Conservation (phyloP, 192 early-diverging fungal species). For the Coemansia sp. region DNA sequence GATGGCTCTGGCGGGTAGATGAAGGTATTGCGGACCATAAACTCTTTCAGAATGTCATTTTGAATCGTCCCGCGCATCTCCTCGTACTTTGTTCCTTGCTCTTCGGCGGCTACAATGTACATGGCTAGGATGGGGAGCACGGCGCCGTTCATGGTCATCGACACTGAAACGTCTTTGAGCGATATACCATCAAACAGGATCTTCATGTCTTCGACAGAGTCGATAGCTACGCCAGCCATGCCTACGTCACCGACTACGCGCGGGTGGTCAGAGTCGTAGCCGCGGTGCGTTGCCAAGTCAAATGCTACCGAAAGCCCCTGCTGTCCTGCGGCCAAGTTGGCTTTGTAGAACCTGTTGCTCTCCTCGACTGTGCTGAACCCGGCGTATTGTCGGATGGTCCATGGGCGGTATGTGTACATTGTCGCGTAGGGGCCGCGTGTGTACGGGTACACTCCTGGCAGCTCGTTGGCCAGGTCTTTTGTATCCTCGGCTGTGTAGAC, state of each 20-base stretch:
- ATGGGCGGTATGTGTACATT: constrained; percentile 81
- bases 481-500: constrained; percentile 78
- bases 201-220: constrained; percentile 92
- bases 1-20: constrained; percentile 90
- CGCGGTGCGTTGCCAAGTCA: constrained; percentile 86
- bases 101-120: constrained; percentile 85
- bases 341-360: constrained; percentile 84
- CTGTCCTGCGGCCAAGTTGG: constrained; percentile 84
- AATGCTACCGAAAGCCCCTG: constrained; percentile 87
- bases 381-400: constrained; percentile 88
- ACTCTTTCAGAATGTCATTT: constrained; percentile 92
- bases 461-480: constrained; percentile 59
- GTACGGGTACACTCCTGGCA: constrained; percentile 83
- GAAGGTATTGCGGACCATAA: constrained; percentile 93
- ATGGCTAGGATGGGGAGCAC: constrained; percentile 87
- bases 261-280: constrained; percentile 89
- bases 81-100: constrained; percentile 77
- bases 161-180: constrained; percentile 86
- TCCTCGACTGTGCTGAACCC: constrained; percentile 93
- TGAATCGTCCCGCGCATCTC: constrained; percentile 88
- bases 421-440: constrained; percentile 83
- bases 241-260: constrained; percentile 88
- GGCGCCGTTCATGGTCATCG: constrained; percentile 96
- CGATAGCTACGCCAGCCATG: constrained; percentile 92
- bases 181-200: constrained; percentile 87